Base-by-base conservation (phyloP, 2,329 filamentous ascomycete species). In the Calonectria pseudoturangicola region DNA sequence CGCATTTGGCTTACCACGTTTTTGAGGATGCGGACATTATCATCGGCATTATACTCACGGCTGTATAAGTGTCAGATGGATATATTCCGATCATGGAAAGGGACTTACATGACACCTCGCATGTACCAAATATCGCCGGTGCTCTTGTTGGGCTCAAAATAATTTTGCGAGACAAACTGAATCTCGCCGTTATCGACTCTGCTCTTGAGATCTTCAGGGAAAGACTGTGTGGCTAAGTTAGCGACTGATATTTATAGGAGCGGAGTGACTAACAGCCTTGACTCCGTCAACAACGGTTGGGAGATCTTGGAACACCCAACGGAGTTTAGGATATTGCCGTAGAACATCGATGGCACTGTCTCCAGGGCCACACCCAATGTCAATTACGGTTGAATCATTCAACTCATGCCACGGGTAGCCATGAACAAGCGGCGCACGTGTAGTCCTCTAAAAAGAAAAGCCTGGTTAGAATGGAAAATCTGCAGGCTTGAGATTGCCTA, bases 261-360 rank as follows among this genome's bases (percentile, higher is more conserved):
- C 4, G 2, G 2, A 18, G 15, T n/a, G 4, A 56, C 51, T 39
- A 2, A 39, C 51, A 36, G 28, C 5, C n/a, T 39, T 56, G n/a
- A 56, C 18, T 25, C 51, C 51, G 30, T 56, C 51, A 2, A 56
- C n/a, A 2, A 56, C 12, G 0, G 51, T 8, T 1, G 30, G 30
- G n/a, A 56, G 51, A 56, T 56, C 51, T 36, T 56, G 51, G 13
- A 56, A 56, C 25, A 33, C n/a, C 51, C 51, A 56, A 7, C 51
- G 30, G 33, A 56, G 51, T 10, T 39, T 56, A 8, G 51, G 51
- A 7, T 56, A 36, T 13, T 36, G 18, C 4, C 30, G 30, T 3
- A 56, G 51, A 3, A 56, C 18, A 18, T 56, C 51, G 51, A 56
- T 30, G 2, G 51, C 51, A 7, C 51, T 56, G n/a, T 56, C 51